These are phyloP conservation scores for Xylogone sp. DNA, from an alignment of 2,329 filamentous ascomycete species.

Conservation along the genomic window DNA sequence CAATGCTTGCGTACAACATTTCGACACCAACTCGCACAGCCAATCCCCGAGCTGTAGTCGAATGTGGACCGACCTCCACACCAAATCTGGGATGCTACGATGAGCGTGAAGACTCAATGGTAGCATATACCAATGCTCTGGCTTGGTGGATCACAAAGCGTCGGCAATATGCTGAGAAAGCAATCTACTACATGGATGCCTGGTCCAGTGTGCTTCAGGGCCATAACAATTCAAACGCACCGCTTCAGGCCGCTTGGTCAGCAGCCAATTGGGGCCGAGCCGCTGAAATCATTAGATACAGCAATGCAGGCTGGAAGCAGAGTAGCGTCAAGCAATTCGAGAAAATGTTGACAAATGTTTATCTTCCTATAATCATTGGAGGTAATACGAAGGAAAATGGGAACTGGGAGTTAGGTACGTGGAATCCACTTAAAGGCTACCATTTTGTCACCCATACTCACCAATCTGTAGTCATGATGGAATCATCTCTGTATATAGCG, in stretches of 20 bases:
- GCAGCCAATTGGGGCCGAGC: constrained; percentile 25
- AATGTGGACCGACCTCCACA: constrained; percentile 23
- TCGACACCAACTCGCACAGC: constrained; percentile 5
- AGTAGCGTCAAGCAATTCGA: constrained; percentile 19
- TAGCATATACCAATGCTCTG: constrained; percentile 25
- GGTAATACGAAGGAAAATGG: constrained; percentile 13
- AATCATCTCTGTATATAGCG: constrained; percentile 20
- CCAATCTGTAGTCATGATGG: constrained; percentile 19
- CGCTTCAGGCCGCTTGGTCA: constrained; percentile 26
- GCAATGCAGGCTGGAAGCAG: constrained; percentile 17
- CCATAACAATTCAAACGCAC: constrained; percentile 19
- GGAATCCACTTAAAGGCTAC: neutral
- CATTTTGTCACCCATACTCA: neutral
- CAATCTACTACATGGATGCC: constrained; percentile 26
- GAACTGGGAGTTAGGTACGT: constrained; percentile 25
- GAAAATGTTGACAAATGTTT: constrained; percentile 22
- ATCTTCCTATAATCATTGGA: constrained; percentile 20
- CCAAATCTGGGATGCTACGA: constrained; percentile 23
- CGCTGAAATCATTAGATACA: constrained; percentile 26
- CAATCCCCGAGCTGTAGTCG: constrained; percentile 15
- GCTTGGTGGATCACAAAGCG: constrained; percentile 21
- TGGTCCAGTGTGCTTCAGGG: constrained; percentile 21
- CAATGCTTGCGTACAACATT: constrained; percentile 12
- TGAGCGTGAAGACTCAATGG: constrained; percentile 25
- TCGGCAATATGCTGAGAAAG: constrained; percentile 20